phyloP scores from a whole-genome alignment of 768 basidiomycete genomes.

The Dacryopinax spathularia region DNA sequence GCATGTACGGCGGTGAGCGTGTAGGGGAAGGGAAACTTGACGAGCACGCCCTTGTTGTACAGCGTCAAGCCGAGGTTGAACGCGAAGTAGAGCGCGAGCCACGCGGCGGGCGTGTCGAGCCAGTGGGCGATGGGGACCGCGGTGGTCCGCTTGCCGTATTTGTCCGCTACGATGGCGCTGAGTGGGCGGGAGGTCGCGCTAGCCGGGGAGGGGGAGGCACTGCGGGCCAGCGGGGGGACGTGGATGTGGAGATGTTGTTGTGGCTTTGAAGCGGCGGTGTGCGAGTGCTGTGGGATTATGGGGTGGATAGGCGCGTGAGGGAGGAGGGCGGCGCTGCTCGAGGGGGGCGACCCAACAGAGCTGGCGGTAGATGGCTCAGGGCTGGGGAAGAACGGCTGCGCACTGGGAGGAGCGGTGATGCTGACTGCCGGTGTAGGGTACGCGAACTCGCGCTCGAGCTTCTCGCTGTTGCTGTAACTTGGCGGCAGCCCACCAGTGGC shows the following conservation, averaged over 20 bases:
- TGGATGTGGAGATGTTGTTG: neutral
- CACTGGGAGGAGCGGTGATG: neutral
- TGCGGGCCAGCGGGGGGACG: neutral
- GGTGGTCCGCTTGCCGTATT: neutral
- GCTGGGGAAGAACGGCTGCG: neutral
- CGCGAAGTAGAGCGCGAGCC: slow-evolving; percentile 72
- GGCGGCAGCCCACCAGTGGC: neutral
- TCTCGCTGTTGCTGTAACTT: slow-evolving; percentile 1
- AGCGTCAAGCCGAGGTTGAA: slow-evolving; percentile 88
- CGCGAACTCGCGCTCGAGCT: neutral
- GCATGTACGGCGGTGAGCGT: slow-evolving; percentile 87
- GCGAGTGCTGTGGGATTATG: neutral
- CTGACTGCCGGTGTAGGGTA: neutral
- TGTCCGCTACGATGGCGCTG: neutral
- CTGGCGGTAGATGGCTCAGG: neutral
- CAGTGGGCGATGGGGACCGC: neutral
- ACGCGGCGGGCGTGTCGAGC: slow-evolving; percentile 20
- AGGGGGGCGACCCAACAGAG: neutral
- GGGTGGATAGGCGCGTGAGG: neutral
- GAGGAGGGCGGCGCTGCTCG: neutral
- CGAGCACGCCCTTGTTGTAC: slow-evolving; percentile 88
- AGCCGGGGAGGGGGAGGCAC: no score
- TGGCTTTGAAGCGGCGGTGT: no score
- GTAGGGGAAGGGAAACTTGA: slow-evolving; percentile 90
- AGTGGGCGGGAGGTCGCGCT: neutral